Conservation (phyloP, 2,329 filamentous ascomycete genomes). For the Pseudogymnoascus sp. region DNA sequence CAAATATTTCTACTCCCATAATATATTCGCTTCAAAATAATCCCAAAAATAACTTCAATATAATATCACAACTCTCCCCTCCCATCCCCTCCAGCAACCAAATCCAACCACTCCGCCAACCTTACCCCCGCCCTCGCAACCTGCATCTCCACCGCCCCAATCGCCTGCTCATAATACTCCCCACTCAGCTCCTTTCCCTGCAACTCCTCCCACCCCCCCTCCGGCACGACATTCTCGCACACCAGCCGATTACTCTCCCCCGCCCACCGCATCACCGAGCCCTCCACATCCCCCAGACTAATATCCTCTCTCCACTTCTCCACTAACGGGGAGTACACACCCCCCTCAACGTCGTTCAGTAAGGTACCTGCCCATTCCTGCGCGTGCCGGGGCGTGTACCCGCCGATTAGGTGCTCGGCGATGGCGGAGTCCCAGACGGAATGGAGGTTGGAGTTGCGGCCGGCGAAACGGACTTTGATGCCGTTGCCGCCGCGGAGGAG, state of each 20-base stretch:
- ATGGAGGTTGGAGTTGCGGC: slow-evolving; percentile 55
- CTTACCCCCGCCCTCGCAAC: slow-evolving; percentile 62
- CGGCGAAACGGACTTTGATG: slow-evolving; percentile 56
- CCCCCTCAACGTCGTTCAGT: slow-evolving; percentile 44
- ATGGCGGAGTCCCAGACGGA: slow-evolving; percentile 68
- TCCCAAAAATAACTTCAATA: background rate
- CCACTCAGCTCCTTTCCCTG: slow-evolving; percentile 50
- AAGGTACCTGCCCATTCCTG: slow-evolving; percentile 50
- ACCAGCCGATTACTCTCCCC: slow-evolving; percentile 54
- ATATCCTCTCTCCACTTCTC: slow-evolving; percentile 50
- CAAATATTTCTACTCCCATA: background rate
- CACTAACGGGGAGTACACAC: slow-evolving; percentile 44
- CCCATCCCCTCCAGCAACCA: slow-evolving; percentile 39
- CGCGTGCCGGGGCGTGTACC: slow-evolving; percentile 42
- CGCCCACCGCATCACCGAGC: slow-evolving; percentile 56
- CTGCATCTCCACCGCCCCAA: slow-evolving; percentile 56
- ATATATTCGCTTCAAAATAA: background rate
- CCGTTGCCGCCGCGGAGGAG: slow-evolving; percentile 59
- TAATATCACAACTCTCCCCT: slow-evolving; percentile 6
- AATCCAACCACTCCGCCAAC: slow-evolving; percentile 58
- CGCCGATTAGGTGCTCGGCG: slow-evolving; percentile 55
- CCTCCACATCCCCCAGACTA: slow-evolving; percentile 43
- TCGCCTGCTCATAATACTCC: slow-evolving; percentile 55
- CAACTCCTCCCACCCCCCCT: slow-evolving; percentile 49
- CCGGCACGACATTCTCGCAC: slow-evolving; percentile 52